phyloP scores from a whole-genome alignment of 495 filamentous ascomycete genomes.

The Neurospora sp. region DNA sequence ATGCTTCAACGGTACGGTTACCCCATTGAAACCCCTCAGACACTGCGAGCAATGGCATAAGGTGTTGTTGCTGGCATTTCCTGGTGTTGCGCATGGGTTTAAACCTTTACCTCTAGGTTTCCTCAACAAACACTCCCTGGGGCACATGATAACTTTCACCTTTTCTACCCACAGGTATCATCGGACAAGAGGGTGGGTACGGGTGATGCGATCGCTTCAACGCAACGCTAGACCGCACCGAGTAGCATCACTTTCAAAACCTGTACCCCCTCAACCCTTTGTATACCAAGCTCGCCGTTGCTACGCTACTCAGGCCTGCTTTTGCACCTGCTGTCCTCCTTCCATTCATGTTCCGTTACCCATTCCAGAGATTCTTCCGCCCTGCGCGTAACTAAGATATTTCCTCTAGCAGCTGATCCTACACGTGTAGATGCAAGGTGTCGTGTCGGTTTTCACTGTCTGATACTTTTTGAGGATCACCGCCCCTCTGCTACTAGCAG shows the following conservation, averaged over 20 bases:
- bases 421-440: neutral
- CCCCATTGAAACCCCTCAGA: neutral
- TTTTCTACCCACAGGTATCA: neutral
- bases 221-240: constrained; percentile 1
- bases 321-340: constrained; percentile 1
- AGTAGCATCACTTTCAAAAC: neutral
- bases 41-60: neutral
- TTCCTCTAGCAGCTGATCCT: neutral
- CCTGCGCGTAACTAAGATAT: constrained; percentile 1
- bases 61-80: neutral
- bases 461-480: neutral
- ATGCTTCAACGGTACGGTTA: neutral
- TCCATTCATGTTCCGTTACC: constrained; percentile 9
- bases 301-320: constrained; percentile 8
- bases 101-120: neutral
- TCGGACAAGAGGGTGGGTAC: constrained; percentile 4
- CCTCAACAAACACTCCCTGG: neutral
- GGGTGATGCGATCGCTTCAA: constrained; percentile 10
- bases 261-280: constrained; percentile 12
- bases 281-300: constrained; percentile 11
- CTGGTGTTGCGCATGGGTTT: neutral
- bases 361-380: neutral
- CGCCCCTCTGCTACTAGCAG: neutral
- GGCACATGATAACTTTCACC: neutral
- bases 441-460: neutral